Evolutionary conservation across 352 stramenopile species (phyloP), one percentile per base, ranked within the genome.

Genomic region (Globisporangium mamillatum): DNA sequence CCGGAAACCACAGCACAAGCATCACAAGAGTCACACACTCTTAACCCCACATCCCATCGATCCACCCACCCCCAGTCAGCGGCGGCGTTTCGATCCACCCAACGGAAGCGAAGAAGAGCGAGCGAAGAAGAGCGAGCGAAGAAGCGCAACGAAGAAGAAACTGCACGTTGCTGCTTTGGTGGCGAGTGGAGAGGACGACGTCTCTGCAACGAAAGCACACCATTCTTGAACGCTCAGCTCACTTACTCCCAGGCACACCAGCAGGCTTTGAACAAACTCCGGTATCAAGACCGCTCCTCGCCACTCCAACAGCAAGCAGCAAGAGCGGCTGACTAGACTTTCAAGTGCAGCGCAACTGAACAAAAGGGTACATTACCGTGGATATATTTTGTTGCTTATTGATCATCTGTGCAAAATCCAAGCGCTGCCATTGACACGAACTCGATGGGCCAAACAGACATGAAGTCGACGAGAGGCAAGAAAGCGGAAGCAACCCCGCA

Each of bases 391-490:
- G 48, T 20, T 67, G 62, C 50, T 36, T 55, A 41, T n/a, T 53
- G 60, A 48, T 59, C 56, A 32, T 9, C 29, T 66, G 46, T 58
- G 46, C 27, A 22, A 56, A 22, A 56, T 27, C 44, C 41, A n/a
- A 58, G 27, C 29, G 48, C 46, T 56, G 20, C 9, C 44, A 48
- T 50, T 66, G 60, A 66, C 25, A 50, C 29, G 46, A 54, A 50
- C 38, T 68, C 63, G 22, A 68, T 68, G 52, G 63, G 63, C 12
- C 63, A 36, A 29, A 56, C 54, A 65, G 67, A 80, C 64, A 81
- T 78, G 78, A 85, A 72, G 63, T 72, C 80, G 48, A 67, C 70
- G 61, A 81, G 84, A 71, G 71, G 67, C 54, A 69, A 75, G 63
- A 56, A 53, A 41, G 46, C 20, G 22, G 64, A 63, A 22, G 3